Evolutionary conservation across 1,284 basidiomycete species (phyloP).

Genomic region (Waitea zeae): DNA sequence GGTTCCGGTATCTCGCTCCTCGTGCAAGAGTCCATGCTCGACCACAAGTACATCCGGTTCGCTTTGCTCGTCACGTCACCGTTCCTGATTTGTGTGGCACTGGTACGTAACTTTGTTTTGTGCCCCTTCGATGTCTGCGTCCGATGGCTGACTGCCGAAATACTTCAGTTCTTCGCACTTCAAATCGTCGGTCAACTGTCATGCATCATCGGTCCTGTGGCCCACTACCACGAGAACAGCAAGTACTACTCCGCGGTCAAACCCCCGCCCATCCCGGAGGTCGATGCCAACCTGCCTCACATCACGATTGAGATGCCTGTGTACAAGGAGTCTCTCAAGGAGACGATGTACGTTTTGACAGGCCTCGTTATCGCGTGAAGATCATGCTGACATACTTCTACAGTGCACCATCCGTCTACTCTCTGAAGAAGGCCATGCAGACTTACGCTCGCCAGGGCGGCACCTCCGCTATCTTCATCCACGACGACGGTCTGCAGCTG

Average conservation of each 20-base stretch:
- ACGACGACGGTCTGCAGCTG: constrained; percentile 51
- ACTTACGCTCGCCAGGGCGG: constrained; percentile 75
- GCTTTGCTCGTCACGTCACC: constrained; percentile 45
- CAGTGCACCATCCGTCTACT: constrained; percentile 60
- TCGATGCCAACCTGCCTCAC: constrained; percentile 51
- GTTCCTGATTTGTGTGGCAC: constrained; percentile 53
- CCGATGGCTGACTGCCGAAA: constrained; percentile 2
- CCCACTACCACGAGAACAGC: constrained; percentile 60
- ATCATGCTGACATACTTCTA: too few species aligned
- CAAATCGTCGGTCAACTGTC: constrained; percentile 44
- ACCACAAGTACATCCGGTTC: constrained; percentile 45
- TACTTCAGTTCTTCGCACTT: constrained; percentile 38
- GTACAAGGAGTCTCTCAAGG: constrained; percentile 58
- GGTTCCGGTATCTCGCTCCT: constrained; percentile 37
- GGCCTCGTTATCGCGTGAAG: too few species aligned
- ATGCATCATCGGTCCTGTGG: constrained; percentile 49
- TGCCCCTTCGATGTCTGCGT: neutral
- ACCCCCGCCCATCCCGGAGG: constrained; percentile 39
- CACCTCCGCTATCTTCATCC: constrained; percentile 57
- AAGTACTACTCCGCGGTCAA: constrained; percentile 50
- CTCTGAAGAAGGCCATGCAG: constrained; percentile 74
- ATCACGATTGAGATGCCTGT: constrained; percentile 68
- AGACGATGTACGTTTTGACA: constrained; percentile 44
- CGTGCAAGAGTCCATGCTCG: constrained; percentile 50
- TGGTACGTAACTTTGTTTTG: constrained; percentile 26